phyloP scores from a whole-genome alignment of 352 stramenopile species.

The Globisporangium echinulatum region DNA sequence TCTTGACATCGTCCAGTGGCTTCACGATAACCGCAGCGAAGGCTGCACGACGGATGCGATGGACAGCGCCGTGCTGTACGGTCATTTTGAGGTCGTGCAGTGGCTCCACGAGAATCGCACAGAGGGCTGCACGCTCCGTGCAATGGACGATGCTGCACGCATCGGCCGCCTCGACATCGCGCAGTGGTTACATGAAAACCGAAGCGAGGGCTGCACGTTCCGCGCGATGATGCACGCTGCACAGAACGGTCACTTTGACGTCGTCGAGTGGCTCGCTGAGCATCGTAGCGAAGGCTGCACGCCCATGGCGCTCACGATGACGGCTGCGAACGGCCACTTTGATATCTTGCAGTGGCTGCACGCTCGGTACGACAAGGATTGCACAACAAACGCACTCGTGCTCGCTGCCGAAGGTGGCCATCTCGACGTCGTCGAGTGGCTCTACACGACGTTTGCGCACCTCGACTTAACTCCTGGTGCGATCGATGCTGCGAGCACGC shows the following conservation, averaged over 20 bases:
- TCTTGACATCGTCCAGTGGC: conserved; percentile 3
- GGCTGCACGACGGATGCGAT: background rate
- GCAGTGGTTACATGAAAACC: conserved; percentile 4
- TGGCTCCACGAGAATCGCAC: conserved; percentile 7
- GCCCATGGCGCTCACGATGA: background rate
- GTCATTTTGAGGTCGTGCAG: background rate
- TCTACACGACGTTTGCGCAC: no score
- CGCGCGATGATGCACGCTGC: background rate
- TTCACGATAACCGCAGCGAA: background rate
- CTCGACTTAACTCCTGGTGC: no score
- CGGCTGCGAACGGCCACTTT: conserved; percentile 1
- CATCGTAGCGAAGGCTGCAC: background rate
- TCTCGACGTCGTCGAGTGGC: no score
- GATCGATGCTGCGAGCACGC: no score
- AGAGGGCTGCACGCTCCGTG: conserved; percentile 13
- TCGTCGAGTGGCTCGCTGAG: conserved; percentile 3
- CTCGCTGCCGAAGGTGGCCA: background rate
- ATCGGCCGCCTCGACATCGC: background rate
- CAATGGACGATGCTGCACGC: conserved; percentile 6
- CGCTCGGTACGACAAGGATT: background rate
- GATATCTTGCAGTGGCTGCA: conserved; percentile 3
- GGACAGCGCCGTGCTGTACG: background rate
- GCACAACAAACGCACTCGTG: background rate
- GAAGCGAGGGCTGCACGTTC: background rate
- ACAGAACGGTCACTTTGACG: conserved; percentile 2